Evolutionary conservation across 192 early-diverging fungal genomes (phyloP).

Genomic region (Backusella circina): DNA sequence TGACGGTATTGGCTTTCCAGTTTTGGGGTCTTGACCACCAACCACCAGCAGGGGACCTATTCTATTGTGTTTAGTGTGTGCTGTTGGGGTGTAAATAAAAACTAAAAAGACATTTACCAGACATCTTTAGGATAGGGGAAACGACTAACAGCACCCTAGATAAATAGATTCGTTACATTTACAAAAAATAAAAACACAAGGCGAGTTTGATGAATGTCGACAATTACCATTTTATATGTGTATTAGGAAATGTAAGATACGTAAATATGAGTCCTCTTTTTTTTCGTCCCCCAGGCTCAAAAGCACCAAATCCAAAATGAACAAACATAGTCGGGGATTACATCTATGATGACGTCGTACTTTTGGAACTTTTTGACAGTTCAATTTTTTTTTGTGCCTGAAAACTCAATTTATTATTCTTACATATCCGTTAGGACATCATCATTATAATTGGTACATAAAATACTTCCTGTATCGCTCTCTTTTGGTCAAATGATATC

Average conservation of each 20-base stretch:
- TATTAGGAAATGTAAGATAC: conserved; percentile 1
- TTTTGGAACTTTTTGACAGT: background rate
- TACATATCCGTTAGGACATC: too few relatives aligned
- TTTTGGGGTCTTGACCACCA: conserved; percentile 45
- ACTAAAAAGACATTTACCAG: conserved; percentile 1
- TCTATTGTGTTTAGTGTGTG: background rate
- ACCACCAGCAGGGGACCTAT: conserved; percentile 43
- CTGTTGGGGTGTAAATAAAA: background rate
- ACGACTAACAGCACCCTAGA: conserved; percentile 22
- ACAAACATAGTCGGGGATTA: background rate
- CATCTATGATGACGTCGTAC: background rate
- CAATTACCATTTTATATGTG: conserved; percentile 1
- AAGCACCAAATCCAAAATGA: background rate
- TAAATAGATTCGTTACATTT: background rate
- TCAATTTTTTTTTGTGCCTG: background rate
- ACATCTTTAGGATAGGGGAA: conserved; percentile 21
- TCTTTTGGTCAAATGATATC: too few relatives aligned
- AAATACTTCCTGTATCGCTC: too few relatives aligned
- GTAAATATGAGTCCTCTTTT: background rate
- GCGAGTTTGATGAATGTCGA: background rate
- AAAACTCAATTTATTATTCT: too few relatives aligned
- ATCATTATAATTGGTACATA: too few relatives aligned
- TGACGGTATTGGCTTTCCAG: conserved; percentile 44
- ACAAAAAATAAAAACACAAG: background rate
- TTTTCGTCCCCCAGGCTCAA: background rate